Conservation (phyloP, 805 yeast genomes). For the Nakazawaea wyomingensis region DNA sequence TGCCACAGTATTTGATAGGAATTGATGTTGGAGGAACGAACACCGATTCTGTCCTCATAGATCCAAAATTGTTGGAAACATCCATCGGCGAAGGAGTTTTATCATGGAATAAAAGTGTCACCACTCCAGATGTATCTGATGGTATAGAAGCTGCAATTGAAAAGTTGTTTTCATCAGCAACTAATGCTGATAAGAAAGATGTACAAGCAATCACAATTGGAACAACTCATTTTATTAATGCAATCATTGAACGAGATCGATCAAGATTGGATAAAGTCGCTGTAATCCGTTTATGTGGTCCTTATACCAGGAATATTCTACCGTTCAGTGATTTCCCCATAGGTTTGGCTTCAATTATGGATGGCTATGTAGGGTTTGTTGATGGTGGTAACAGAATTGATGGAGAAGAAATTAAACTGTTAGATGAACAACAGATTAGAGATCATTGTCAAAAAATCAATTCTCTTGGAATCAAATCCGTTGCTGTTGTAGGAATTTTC, state of each 20-base stretch:
- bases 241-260: constrained; percentile 40
- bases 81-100: constrained; percentile 28
- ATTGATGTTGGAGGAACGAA: constrained; percentile 53
- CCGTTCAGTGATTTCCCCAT: constrained; percentile 43
- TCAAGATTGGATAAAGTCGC: constrained; percentile 40
- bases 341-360: constrained; percentile 28
- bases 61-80: constrained; percentile 25
- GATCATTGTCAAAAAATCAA: constrained; percentile 28
- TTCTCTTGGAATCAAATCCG: constrained; percentile 27
- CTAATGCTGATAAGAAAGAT: constrained; percentile 18
- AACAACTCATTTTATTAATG: constrained; percentile 49
- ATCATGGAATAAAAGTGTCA: constrained; percentile 38
- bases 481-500: constrained; percentile 39
- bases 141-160: constrained; percentile 36
- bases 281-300: constrained; percentile 41
- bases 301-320: constrained; percentile 30
- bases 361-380: constrained; percentile 31
- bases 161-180: constrained; percentile 24
- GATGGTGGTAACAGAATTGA: constrained; percentile 40
- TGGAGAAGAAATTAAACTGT: constrained; percentile 29
- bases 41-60: constrained; percentile 42
- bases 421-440: constrained; percentile 27
- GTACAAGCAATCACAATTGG: constrained; percentile 42
- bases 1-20: constrained; percentile 28
- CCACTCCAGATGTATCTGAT: constrained; percentile 38